These are phyloP conservation scores for Chaetomium strumarium DNA, from an alignment of 2,329 filamentous ascomycete species.

Conservation along the genomic window DNA sequence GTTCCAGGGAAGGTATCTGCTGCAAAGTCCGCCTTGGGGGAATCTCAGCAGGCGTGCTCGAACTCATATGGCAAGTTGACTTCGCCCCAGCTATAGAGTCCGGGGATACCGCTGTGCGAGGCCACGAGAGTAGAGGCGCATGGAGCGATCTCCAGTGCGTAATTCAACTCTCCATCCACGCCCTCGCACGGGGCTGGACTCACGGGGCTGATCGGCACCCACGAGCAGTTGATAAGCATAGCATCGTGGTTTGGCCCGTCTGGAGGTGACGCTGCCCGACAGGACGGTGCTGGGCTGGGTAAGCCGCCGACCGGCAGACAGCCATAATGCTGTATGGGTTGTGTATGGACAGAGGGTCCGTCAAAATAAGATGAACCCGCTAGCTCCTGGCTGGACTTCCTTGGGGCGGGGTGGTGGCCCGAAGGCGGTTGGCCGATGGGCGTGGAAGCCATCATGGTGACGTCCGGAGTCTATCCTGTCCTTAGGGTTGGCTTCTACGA, in stretches of 20 bases:
- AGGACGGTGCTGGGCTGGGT: slow-evolving; percentile 6
- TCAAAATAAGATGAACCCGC: background rate
- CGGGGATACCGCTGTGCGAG: background rate
- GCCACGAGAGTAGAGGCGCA: background rate
- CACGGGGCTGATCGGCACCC: slow-evolving; percentile 4
- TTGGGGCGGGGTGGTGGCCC: background rate
- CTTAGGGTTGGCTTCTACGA: background rate
- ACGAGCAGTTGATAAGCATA: background rate
- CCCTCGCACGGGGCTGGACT: background rate
- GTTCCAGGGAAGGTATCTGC: background rate
- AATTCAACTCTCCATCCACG: background rate
- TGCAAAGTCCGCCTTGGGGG: background rate
- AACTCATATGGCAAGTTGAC: background rate
- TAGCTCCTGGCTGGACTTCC: background rate
- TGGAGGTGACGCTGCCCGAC: background rate
- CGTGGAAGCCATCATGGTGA: background rate
- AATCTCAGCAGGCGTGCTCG: background rate
- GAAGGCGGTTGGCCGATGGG: background rate
- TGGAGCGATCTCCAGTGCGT: background rate
- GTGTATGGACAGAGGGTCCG: background rate
- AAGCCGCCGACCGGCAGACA: background rate
- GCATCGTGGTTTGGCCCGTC: background rate
- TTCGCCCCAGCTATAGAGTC: background rate
- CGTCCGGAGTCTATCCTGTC: background rate
- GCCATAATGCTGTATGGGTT: background rate